These are phyloP conservation scores for Peltaster fructicola DNA, from an alignment of 2,329 filamentous ascomycete genomes.

Conservation along the genomic window DNA sequence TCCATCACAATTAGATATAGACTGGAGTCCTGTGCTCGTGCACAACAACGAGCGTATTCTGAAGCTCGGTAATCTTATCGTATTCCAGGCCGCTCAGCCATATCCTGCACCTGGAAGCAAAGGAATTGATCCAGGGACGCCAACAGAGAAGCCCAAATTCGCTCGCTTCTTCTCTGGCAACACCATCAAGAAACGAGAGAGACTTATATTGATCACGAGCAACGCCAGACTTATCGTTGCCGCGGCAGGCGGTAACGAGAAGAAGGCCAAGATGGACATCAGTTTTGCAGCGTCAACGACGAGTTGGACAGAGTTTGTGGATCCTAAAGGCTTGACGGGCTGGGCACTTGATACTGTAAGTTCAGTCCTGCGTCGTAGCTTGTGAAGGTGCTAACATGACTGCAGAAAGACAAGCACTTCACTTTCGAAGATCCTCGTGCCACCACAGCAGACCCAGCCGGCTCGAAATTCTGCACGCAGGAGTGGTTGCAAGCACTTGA, in stretches of 20 bases:
- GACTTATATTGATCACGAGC: constrained; percentile 88
- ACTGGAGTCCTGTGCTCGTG: constrained; percentile 93
- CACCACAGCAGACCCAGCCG: constrained; percentile 43
- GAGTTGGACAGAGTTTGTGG: constrained; percentile 61
- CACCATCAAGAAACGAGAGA: constrained; percentile 79
- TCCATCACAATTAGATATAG: constrained; percentile 91
- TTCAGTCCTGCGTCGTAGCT: constrained; percentile 11
- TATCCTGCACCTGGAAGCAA: constrained; percentile 58
- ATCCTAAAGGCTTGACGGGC: constrained; percentile 70
- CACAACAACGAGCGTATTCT: constrained; percentile 83
- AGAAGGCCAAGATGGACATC: constrained; percentile 83
- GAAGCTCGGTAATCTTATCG: constrained; percentile 79
- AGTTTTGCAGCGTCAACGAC: constrained; percentile 62
- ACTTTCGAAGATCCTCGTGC: constrained; percentile 87
- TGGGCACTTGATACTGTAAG: constrained; percentile 92
- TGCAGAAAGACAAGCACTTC: constrained; percentile 70
- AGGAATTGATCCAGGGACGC: constrained; percentile 46
- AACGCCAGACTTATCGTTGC: constrained; percentile 79
- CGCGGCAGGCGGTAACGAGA: constrained; percentile 83
- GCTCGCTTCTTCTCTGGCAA: constrained; percentile 85
- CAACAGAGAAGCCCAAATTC: constrained; percentile 50
- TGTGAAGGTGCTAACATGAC: background rate
- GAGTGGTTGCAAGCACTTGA: constrained; percentile 90
- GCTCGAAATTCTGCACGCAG: constrained; percentile 51
- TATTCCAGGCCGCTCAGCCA: constrained; percentile 59